Base-by-base conservation (phyloP, 2,329 filamentous ascomycete species). In the Dryadomyces quercivorus region DNA sequence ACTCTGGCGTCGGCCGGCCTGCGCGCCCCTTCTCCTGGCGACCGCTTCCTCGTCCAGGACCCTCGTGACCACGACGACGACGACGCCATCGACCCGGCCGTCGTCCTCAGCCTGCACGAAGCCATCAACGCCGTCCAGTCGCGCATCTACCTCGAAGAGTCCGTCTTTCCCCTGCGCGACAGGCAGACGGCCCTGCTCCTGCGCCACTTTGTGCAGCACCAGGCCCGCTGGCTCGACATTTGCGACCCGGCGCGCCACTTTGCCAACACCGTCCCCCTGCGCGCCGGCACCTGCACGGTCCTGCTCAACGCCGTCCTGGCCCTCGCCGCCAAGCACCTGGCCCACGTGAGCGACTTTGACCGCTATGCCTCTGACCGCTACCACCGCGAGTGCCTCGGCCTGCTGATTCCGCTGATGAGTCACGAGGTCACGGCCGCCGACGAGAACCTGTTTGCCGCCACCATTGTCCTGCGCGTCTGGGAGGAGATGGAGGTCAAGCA, bases 241-340 rank as follows among this genome's bases (percentile, higher is more conserved):
- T 73, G 70, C 48, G 71, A 74, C 46, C 64, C 66, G 5, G 56
- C 59, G 1, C 62, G 63, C 18, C 76, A 78, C 56, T 82, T 83
- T 59, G 73, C 75, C 54, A 68, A 71, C 0, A 66, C 76, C 6
- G 77, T 82, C 0, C 79, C 79, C 0, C 70, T 75, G 53, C 68
- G 75, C 20, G 76, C 79, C 4, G 70, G 70, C 13, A 70, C 65
- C 1, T 78, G 72, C 52, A 73, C 73, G 0, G 73, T 75, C 2
- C 67, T 82, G 4, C 67, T 80, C 13, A 78, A 80, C 54, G 77
- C 78, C 21, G 78, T 81, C 26, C 71, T 80, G 45, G 78, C 78
- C 2, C 67, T 81, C 4, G 74, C 78, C 0, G 75, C 77, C 2
- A 69, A 77, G 42, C 78, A 81, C 60, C 64, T 81, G 42, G 76